Conservation (phyloP, 306 rosid species). For the Trichosanthes cucumerina region DNA sequence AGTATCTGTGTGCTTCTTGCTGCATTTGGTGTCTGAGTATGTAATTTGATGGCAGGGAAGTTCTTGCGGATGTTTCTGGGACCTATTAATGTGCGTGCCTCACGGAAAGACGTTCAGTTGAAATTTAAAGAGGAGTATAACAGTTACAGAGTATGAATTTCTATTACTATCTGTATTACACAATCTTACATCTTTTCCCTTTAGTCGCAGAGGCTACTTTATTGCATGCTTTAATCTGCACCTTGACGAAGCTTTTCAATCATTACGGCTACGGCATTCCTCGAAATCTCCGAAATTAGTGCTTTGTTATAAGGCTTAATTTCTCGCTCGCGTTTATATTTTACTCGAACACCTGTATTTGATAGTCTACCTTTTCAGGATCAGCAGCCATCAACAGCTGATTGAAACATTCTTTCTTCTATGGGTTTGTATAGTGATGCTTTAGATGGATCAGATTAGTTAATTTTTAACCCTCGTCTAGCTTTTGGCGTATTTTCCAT, state of each 20-base stretch:
- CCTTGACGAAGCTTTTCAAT: background rate
- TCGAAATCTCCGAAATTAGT: background rate
- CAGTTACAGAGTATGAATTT: slow-evolving; percentile 60
- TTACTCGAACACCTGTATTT: background rate
- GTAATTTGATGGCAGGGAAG: slow-evolving; percentile 29
- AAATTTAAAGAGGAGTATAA: slow-evolving; percentile 98
- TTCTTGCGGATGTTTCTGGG: slow-evolving; percentile 92
- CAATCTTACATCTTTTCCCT: background rate
- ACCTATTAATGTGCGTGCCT: slow-evolving; percentile 86
- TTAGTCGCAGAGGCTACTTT: background rate
- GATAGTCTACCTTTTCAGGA: background rate
- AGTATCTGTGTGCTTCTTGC: background rate
- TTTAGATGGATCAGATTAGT: background rate
- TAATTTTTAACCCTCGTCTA: background rate
- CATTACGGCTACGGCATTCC: background rate
- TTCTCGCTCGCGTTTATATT: background rate
- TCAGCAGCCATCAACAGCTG: background rate
- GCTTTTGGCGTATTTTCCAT: background rate
- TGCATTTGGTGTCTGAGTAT: background rate
- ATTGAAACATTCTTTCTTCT: background rate
- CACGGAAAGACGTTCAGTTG: slow-evolving; percentile 72
- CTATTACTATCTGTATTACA: background rate
- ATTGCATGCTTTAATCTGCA: slow-evolving; percentile 1
- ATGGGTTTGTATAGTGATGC: background rate
- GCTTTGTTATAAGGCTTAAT: background rate